A percentile compares a stretch with the other conserved stretches of the same genome.
Conservation (phyloP, 2,329 filamentous ascomycete species). For the Bertia moriformis region DNA sequence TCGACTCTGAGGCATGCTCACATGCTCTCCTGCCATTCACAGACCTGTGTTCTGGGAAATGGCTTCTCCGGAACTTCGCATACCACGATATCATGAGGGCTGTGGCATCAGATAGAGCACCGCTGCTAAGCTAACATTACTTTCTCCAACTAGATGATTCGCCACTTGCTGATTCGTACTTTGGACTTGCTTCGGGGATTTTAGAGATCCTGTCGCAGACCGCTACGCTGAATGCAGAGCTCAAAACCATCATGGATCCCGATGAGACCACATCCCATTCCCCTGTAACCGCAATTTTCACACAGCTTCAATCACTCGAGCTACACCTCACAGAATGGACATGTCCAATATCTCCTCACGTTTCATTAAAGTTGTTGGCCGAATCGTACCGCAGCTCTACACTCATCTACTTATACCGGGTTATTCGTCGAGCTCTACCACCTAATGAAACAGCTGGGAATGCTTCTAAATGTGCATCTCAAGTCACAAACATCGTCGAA, state of each 20-base stretch:
- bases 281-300: too few species aligned
- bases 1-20: too few species aligned
- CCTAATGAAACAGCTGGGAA: background rate
- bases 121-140: background rate
- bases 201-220: background rate
- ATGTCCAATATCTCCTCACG: background rate
- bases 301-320: background rate
- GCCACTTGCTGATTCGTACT: background rate
- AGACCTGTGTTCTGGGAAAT: background rate
- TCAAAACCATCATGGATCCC: background rate
- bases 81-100: background rate
- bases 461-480: background rate
- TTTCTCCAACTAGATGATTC: background rate
- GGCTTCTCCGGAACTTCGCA: background rate
- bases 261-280: background rate
- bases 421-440: background rate
- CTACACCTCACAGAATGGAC: background rate
- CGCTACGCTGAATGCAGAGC: background rate
- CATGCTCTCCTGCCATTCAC: background rate
- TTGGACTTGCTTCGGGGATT: background rate
- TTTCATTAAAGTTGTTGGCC: background rate
- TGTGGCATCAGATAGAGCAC: background rate
- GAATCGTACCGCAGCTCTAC: background rate
- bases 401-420: background rate
- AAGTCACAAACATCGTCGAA: background rate